Conservation (phyloP, 164 flowering plant species). For the Echeveria elegans region DNA sequence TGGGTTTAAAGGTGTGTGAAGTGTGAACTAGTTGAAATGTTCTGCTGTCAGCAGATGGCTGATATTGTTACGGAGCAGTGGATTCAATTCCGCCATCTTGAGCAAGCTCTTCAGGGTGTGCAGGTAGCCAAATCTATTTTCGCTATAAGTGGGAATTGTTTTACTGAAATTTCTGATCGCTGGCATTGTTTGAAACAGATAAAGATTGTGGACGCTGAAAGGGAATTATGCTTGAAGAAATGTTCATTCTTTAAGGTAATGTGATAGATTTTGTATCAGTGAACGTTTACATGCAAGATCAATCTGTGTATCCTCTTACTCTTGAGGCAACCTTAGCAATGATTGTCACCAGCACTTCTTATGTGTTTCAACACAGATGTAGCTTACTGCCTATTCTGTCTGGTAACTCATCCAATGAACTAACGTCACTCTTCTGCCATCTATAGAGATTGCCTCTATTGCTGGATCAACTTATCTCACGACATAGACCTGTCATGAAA, state of each 20-base stretch:
- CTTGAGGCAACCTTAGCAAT: too few relatives aligned
- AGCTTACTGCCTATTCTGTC: background rate
- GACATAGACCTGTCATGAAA: background rate
- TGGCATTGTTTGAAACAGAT: constrained; percentile 29
- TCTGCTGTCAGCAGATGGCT: constrained; percentile 36
- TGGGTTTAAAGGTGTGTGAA: constrained; percentile 2
- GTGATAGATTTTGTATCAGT: background rate
- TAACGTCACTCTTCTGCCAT: background rate
- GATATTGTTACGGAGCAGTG: constrained; percentile 71
- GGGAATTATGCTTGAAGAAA: constrained; percentile 21
- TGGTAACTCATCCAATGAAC: background rate
- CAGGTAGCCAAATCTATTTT: too few relatives aligned
- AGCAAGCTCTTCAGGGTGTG: constrained; percentile 66
- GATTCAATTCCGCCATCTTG: constrained; percentile 83
- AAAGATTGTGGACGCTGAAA: constrained; percentile 27
- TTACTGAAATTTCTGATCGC: background rate
- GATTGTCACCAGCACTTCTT: too few relatives aligned
- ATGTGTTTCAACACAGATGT: too few relatives aligned
- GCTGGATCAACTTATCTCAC: background rate
- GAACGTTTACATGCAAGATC: background rate
- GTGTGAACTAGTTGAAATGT: background rate
- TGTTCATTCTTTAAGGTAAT: constrained; percentile 54
- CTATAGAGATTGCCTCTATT: background rate
- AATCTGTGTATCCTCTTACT: too few relatives aligned
- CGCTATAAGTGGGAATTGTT: too few relatives aligned